These are phyloP conservation scores for Beauveria varroae DNA, from an alignment of 2,329 filamentous ascomycete species.

Conservation along the genomic window DNA sequence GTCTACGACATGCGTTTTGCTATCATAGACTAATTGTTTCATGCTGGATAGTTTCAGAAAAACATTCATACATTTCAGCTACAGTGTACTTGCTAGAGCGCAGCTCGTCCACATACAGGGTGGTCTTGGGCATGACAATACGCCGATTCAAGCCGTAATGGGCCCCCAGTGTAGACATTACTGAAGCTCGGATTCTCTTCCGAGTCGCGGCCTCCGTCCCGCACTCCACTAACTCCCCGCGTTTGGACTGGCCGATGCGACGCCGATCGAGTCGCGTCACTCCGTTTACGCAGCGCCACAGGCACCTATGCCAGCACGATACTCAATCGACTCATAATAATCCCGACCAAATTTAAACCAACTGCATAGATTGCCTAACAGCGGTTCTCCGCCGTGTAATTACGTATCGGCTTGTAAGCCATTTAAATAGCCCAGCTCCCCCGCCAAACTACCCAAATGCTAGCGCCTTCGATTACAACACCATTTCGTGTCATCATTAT, in stretches of 20 bases:
- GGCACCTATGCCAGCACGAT: neutral
- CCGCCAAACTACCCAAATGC: neutral
- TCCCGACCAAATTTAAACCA: no score
- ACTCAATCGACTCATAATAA: no score
- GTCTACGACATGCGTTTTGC: neutral
- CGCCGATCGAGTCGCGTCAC: neutral
- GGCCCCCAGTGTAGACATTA: neutral
- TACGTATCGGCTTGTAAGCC: neutral
- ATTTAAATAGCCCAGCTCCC: neutral
- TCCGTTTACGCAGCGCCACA: neutral
- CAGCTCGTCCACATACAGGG: neutral
- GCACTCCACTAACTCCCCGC: neutral
- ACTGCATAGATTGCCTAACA: neutral
- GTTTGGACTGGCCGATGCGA: neutral
- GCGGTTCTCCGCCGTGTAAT: neutral
- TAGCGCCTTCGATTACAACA: constrained; percentile 1
- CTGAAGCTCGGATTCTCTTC: neutral
- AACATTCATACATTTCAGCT: neutral
- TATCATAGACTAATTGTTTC: neutral
- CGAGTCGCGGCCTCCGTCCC: neutral
- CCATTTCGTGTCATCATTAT: neutral
- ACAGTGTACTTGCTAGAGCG: neutral
- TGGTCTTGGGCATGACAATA: neutral
- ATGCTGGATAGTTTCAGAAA: constrained; percentile 2
- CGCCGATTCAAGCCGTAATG: neutral